Conservation (phyloP, 1,139 yeast species). For the Martiniozyma asiatica region DNA sequence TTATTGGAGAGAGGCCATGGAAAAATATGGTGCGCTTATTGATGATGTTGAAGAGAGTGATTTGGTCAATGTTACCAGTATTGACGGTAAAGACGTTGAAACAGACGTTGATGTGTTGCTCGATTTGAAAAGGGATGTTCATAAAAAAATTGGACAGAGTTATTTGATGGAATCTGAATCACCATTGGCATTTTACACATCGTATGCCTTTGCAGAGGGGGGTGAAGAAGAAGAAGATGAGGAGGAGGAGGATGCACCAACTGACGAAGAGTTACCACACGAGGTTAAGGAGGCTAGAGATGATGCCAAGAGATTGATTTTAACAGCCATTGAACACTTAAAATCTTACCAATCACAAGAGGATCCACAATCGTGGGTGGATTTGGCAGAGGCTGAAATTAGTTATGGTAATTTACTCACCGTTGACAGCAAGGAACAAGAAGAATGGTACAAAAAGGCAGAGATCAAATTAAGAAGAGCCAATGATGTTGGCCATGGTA, state of each 20-base stretch:
- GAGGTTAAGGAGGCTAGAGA: constrained; percentile 29
- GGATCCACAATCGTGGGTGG: constrained; percentile 73
- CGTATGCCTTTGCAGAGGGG: constrained; percentile 39
- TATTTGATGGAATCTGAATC: constrained; percentile 52
- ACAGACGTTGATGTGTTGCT: constrained; percentile 9
- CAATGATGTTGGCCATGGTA: constrained; percentile 67
- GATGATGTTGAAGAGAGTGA: too few species aligned
- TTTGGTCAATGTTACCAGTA: too few species aligned
- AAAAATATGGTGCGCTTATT: background rate
- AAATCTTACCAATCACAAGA: constrained; percentile 52
- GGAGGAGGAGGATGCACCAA: constrained; percentile 26
- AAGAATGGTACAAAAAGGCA: constrained; percentile 51
- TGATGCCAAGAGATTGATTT: constrained; percentile 37
- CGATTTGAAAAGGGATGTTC: constrained; percentile 9
- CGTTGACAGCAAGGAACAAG: constrained; percentile 55
- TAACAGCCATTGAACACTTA: constrained; percentile 47
- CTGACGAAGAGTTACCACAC: constrained; percentile 24
- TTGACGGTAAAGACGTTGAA: constrained; percentile 11
- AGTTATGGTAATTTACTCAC: constrained; percentile 65
- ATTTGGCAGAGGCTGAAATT: constrained; percentile 74
- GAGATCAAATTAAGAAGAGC: constrained; percentile 51
- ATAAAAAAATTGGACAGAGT: constrained; percentile 47
- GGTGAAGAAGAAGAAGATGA: constrained; percentile 30
- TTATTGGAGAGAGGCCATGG: constrained; percentile 47
- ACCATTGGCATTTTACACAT: constrained; percentile 43